Conservation (phyloP, 2,329 filamentous ascomycete genomes). For the Elsinoe australis region DNA sequence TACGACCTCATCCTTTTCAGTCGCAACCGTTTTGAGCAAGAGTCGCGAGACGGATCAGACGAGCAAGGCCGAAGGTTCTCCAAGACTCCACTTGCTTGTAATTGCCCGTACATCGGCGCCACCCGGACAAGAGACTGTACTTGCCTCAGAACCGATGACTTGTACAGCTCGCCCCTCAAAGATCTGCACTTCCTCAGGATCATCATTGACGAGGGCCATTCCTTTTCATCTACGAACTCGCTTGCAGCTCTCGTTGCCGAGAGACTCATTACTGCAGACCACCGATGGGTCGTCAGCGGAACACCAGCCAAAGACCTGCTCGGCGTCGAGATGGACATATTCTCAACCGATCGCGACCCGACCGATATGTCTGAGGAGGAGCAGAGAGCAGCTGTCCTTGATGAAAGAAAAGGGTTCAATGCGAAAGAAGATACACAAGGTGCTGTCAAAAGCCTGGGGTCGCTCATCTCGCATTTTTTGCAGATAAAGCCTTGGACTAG, state of each 20-base stretch:
- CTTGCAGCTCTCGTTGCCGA: conserved; percentile 49
- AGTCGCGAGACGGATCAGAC: conserved; percentile 48
- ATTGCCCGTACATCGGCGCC: conserved; percentile 39
- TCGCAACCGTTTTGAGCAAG: conserved; percentile 62
- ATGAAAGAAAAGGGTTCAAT: conserved; percentile 36
- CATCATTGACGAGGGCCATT: conserved; percentile 88
- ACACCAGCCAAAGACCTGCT: conserved; percentile 80
- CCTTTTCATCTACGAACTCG: conserved; percentile 62
- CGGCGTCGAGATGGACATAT: conserved; percentile 58
- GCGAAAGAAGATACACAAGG: conserved; percentile 34
- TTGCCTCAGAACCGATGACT: conserved; percentile 34
- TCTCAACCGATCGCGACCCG: conserved; percentile 29
- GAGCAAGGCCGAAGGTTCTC: conserved; percentile 35
- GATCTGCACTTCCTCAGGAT: conserved; percentile 76
- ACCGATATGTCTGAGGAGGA: conserved; percentile 15
- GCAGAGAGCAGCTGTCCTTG: conserved; percentile 27
- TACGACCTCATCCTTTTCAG: conserved; percentile 77
- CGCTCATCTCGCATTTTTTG: conserved; percentile 61
- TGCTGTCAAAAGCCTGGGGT: conserved; percentile 54
- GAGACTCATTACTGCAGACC: conserved; percentile 51
- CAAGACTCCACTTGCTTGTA: conserved; percentile 27
- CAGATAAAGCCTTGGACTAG: conserved; percentile 69
- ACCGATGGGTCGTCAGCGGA: conserved; percentile 83
- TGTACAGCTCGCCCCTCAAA: conserved; percentile 56
- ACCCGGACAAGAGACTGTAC: conserved; percentile 39